These are phyloP conservation scores for Ambrosiella beaveri DNA, from an alignment of 2,329 filamentous ascomycete genomes.

Conservation along the genomic window DNA sequence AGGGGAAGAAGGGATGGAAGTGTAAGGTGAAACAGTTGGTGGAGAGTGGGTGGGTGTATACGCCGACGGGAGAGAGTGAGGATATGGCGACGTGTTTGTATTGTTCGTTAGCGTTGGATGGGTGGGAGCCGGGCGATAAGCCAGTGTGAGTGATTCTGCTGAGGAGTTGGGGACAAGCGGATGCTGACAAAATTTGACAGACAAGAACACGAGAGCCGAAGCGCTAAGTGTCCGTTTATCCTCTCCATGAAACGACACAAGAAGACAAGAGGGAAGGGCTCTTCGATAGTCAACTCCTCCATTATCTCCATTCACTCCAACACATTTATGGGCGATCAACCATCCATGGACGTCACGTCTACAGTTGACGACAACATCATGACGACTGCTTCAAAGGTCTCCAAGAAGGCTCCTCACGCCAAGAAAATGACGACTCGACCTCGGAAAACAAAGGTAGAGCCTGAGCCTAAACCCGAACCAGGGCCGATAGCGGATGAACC, in stretches of 20 bases:
- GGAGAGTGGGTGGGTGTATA: conserved; percentile 87
- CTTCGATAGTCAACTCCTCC: conserved; percentile 45
- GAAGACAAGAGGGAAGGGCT: conserved; percentile 34
- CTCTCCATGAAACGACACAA: conserved; percentile 45
- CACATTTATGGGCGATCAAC: conserved; percentile 30
- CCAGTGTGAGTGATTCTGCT: conserved; percentile 45
- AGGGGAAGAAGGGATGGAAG: conserved; percentile 72
- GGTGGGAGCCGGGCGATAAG: conserved; percentile 86
- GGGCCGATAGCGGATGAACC: neutral
- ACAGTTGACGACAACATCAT: conserved; percentile 41
- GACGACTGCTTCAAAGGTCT: conserved; percentile 32
- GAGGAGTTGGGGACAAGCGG: neutral
- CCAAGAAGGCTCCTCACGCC: conserved; percentile 25
- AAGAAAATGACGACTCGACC: conserved; percentile 37
- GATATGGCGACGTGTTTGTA: conserved; percentile 87
- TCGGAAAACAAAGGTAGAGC: conserved; percentile 27
- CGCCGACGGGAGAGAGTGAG: conserved; percentile 63
- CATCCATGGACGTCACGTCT: conserved; percentile 21
- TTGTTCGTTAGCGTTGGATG: conserved; percentile 75
- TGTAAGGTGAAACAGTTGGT: conserved; percentile 85
- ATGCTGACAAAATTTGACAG: conserved; percentile 24
- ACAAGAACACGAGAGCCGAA: conserved; percentile 70
- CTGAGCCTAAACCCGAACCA: conserved; percentile 20
- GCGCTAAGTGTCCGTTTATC: conserved; percentile 72
- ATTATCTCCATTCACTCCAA: conserved; percentile 44